A percentile compares a stretch with the other conserved stretches of the same genome.
These are phyloP conservation scores for Colletotrichum sp. DNA, from an alignment of 2,329 filamentous ascomycete genomes.

Conservation along the genomic window DNA sequence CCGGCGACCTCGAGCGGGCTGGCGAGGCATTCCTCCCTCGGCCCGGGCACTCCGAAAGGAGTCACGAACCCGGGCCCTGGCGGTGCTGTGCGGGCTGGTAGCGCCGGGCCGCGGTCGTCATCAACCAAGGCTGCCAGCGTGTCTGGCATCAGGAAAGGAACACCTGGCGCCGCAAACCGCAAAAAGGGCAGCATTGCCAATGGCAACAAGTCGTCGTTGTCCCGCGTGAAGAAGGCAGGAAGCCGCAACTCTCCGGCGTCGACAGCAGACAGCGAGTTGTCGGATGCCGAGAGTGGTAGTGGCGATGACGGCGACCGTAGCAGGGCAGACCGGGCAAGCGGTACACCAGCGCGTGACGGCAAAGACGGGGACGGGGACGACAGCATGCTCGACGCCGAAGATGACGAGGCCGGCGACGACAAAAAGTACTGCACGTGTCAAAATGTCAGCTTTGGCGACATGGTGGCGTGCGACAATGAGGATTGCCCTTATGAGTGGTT, in stretches of 20 bases:
- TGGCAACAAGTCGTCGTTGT: constrained; percentile 64
- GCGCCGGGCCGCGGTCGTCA: constrained; percentile 61
- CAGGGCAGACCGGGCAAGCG: constrained; percentile 18
- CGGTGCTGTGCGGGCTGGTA: constrained; percentile 55
- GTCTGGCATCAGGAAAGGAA: constrained; percentile 51
- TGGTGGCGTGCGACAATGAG: constrained; percentile 89
- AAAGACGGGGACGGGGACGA: constrained; percentile 56
- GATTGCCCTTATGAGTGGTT: constrained; percentile 87
- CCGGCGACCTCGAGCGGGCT: constrained; percentile 62
- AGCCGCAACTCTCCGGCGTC: constrained; percentile 68
- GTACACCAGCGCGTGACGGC: constrained; percentile 33
- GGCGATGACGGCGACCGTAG: constrained; percentile 53
- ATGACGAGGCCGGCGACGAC: constrained; percentile 77
- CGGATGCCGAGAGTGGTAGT: constrained; percentile 64
- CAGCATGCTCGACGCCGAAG: constrained; percentile 59
- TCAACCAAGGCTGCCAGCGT: constrained; percentile 49
- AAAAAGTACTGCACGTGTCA: constrained; percentile 86
- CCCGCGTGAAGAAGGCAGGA: constrained; percentile 64
- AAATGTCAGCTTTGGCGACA: constrained; percentile 83
- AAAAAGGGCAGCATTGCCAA: constrained; percentile 48
- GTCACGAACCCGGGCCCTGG: constrained; percentile 34
- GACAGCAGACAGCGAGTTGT: constrained; percentile 68
- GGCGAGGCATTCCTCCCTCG: constrained; percentile 67
- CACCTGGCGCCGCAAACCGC: constrained; percentile 46
- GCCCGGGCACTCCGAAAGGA: constrained; percentile 66